Evolutionary conservation across 1,139 yeast species (phyloP).

Genomic region (Magnusiomyces ingens): DNA sequence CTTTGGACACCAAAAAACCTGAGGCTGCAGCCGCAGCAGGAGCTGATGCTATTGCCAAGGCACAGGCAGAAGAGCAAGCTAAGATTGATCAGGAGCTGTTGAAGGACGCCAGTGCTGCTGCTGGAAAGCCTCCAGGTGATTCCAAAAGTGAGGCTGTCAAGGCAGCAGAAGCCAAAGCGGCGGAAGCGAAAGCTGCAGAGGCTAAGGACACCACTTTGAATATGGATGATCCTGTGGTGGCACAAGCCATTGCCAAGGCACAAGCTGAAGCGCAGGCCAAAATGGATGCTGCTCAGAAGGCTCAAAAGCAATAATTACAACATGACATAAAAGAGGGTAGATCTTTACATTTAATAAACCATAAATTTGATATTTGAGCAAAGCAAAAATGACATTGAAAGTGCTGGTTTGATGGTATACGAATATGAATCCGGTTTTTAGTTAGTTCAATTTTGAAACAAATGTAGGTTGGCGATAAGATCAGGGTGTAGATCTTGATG

Average conservation of each 20-base stretch:
- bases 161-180: neutral
- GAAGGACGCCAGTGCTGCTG: neutral
- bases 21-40: slow-evolving; percentile 1
- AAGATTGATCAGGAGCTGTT: neutral
- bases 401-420: no score
- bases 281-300: neutral
- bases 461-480: no score
- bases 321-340: no score
- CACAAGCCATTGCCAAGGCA: neutral
- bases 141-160: neutral
- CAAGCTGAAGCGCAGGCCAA: neutral
- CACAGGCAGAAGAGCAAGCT: slow-evolving; percentile 1
- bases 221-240: neutral
- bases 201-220: neutral
- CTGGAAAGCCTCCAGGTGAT: neutral
- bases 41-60: neutral
- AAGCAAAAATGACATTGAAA: no score
- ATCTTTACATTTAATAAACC: no score
- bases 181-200: neutral
- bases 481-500: no score
- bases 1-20: no score
- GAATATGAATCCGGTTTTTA: no score
- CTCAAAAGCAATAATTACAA: neutral
- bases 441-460: no score
- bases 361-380: no score